phyloP scores from a whole-genome alignment of 2,329 filamentous ascomycete species.

The Curvularia hawaiiensis region DNA sequence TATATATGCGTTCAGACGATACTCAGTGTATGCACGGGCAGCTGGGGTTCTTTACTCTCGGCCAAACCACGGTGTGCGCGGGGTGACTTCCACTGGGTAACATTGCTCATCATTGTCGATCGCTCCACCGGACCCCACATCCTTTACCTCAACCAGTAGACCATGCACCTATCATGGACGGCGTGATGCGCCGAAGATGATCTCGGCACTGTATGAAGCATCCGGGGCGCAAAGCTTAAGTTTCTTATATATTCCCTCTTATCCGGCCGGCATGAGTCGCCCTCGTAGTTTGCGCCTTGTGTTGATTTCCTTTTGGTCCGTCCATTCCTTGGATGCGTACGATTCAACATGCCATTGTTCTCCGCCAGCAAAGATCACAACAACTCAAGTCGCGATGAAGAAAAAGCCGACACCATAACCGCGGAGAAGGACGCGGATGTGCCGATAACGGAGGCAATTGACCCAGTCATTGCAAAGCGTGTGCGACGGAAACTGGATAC shows the following conservation, averaged over 20 bases:
- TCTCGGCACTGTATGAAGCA: conserved; percentile 8
- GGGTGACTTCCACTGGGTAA: neutral
- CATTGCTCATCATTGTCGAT: conserved; percentile 10
- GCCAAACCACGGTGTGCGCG: conserved; percentile 2
- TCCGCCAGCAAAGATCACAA: neutral
- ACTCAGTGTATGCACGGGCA: neutral
- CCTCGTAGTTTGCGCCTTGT: neutral
- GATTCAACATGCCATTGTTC: neutral
- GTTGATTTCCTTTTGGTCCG: neutral
- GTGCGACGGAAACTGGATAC: conserved; percentile 39
- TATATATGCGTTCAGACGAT: neutral
- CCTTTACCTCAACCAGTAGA: neutral
- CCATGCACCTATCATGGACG: conserved; percentile 4
- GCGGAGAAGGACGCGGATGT: conserved; percentile 6
- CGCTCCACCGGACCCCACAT: conserved; percentile 9
- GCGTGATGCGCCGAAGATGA: neutral
- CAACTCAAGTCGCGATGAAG: neutral
- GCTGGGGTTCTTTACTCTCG: neutral
- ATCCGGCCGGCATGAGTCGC: neutral
- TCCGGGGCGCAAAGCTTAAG: conserved; percentile 1
- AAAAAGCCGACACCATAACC: neutral
- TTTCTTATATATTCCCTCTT: conserved; percentile 4
- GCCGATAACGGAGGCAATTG: conserved; percentile 9
- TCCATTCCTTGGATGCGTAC: neutral
- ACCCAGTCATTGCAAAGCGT: conserved; percentile 32